Evolutionary conservation across 176 grass and related monocot species (phyloP).

Genomic region (Alopecurus myosuroides): DNA sequence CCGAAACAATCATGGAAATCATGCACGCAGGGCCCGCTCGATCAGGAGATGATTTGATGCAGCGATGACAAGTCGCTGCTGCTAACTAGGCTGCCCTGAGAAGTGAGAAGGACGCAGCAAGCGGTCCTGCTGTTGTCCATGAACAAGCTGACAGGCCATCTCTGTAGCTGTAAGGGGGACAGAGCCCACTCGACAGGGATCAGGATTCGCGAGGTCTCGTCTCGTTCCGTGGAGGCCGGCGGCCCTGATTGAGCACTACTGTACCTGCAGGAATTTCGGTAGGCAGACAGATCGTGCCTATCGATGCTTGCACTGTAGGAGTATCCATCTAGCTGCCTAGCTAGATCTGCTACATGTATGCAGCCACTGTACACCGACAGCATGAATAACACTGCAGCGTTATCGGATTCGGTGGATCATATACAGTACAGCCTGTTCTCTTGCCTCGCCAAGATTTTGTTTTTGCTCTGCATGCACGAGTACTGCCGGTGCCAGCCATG

Average conservation of each 20-base stretch:
- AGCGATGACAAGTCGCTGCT: neutral
- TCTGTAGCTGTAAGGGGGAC: neutral
- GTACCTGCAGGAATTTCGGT: neutral
- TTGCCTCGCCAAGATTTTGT: neutral
- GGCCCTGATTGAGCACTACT: neutral
- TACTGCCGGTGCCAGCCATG: too few species aligned
- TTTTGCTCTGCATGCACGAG: too few species aligned
- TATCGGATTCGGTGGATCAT: neutral
- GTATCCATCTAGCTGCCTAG: neutral
- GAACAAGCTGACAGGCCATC: conserved; percentile 15
- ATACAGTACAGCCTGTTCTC: neutral
- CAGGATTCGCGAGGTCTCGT: neutral
- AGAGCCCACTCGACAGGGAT: neutral
- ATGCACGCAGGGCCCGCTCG: too few species aligned
- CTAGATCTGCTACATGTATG: neutral
- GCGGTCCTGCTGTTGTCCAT: conserved; percentile 3
- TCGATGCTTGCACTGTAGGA: neutral
- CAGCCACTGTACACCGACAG: neutral
- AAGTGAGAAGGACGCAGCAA: neutral
- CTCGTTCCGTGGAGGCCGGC: neutral
- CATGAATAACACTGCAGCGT: neutral
- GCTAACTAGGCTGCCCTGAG: neutral
- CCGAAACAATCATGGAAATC: too few species aligned
- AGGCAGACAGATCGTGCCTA: neutral
- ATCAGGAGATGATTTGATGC: neutral